phyloP scores from a whole-genome alignment of 176 grass and related monocot species.

The Phoenix roebelenii region DNA sequence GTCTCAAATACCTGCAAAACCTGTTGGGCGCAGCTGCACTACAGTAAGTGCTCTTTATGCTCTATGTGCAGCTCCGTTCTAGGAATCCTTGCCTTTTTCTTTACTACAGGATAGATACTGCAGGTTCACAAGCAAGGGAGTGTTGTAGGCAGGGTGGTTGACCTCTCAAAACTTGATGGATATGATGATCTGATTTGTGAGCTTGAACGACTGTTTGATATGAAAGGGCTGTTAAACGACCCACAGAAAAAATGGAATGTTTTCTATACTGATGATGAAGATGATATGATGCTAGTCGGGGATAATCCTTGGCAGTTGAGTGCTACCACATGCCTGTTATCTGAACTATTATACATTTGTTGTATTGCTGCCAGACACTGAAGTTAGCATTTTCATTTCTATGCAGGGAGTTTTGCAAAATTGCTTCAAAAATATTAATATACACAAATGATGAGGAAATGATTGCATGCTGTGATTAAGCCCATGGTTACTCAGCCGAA shows the following conservation, averaged over 20 bases:
- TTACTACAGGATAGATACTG: neutral
- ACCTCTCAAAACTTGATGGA: neutral
- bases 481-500: too few relatives aligned
- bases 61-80: slow-evolving; percentile 9
- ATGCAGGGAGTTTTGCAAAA: too few relatives aligned
- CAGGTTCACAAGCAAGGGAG: slow-evolving; percentile 1
- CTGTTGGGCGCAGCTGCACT: neutral
- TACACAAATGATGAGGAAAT: too few relatives aligned
- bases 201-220: slow-evolving; percentile 9
- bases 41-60: slow-evolving; percentile 6
- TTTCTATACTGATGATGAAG: slow-evolving; percentile 14
- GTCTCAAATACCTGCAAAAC: neutral
- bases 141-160: neutral
- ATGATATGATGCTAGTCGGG: slow-evolving; percentile 10
- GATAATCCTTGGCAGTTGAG: slow-evolving; percentile 17
- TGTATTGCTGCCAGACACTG: too few relatives aligned
- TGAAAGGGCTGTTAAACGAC: slow-evolving; percentile 4
- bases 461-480: too few relatives aligned
- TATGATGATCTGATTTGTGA: slow-evolving; percentile 8
- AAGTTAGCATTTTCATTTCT: too few relatives aligned
- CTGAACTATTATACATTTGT: too few relatives aligned
- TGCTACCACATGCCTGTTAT: too few relatives aligned
- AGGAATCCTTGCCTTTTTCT: neutral
- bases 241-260: slow-evolving; percentile 8
- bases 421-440: too few relatives aligned